Percentiles rank a stretch among this genome's conserved stretches.
phyloP scores from a whole-genome alignment of 2,329 filamentous ascomycete genomes.

The Phialophora macrospora region DNA sequence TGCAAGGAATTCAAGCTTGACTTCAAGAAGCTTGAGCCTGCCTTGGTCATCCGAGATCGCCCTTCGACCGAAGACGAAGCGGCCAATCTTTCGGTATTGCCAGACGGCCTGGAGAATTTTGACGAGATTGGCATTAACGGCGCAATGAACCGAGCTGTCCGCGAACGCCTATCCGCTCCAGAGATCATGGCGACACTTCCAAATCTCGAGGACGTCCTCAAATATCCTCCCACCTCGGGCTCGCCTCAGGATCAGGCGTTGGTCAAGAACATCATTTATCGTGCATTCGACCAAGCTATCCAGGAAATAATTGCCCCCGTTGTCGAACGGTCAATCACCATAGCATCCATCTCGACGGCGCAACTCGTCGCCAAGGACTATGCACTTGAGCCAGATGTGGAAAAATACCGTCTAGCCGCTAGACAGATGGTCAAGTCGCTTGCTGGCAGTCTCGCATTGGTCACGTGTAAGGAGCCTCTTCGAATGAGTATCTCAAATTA shows the following conservation, averaged over 20 bases:
- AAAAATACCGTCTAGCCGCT: constrained; percentile 81
- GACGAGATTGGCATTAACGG: constrained; percentile 77
- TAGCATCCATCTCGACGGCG: constrained; percentile 93
- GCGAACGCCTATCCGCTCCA: constrained; percentile 75
- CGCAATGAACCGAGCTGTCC: constrained; percentile 69
- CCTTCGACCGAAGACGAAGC: constrained; percentile 49
- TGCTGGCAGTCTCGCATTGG: constrained; percentile 88
- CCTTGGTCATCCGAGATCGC: constrained; percentile 78
- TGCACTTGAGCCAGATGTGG: constrained; percentile 87
- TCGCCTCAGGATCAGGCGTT: constrained; percentile 74
- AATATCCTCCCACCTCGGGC: constrained; percentile 76
- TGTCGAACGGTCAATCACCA: constrained; percentile 95
- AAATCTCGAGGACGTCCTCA: constrained; percentile 77
- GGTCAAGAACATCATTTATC: constrained; percentile 75
- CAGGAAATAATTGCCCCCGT: constrained; percentile 97
- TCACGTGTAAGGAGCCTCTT: constrained; percentile 97
- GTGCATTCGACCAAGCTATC: constrained; percentile 84
- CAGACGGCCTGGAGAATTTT: constrained; percentile 77
- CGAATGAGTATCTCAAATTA: constrained; percentile 98
- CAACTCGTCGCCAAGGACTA: constrained; percentile 98
- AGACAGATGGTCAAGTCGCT: constrained; percentile 94
- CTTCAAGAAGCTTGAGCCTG: constrained; percentile 87
- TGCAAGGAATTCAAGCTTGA: constrained; percentile 93
- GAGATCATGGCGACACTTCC: constrained; percentile 80
- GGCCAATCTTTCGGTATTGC: constrained; percentile 64